These are phyloP conservation scores for Alternaria sp. DNA, from an alignment of 2,329 filamentous ascomycete species.

Conservation along the genomic window DNA sequence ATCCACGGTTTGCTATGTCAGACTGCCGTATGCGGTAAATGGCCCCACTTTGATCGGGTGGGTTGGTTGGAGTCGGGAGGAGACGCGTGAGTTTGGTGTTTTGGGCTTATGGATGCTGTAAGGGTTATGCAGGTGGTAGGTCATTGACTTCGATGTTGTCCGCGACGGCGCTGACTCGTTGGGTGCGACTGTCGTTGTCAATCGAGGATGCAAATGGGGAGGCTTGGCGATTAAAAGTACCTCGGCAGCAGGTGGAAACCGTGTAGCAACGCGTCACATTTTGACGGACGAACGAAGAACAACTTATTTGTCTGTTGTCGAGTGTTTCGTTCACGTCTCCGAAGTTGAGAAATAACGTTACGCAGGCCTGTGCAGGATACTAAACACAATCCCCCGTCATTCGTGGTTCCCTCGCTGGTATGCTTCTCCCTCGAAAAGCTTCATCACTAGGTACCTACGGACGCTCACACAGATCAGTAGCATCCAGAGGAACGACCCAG, in stretches of 20 bases:
- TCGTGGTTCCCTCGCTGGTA: background rate
- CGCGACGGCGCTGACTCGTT: background rate
- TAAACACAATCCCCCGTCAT: background rate
- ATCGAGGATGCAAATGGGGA: background rate
- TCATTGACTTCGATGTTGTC: background rate
- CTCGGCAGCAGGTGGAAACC: background rate
- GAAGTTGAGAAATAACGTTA: background rate
- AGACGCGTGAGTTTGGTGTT: background rate
- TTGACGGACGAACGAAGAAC: background rate
- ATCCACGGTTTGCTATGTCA: conserved; percentile 26
- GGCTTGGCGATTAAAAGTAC: background rate
- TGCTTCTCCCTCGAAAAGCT: background rate
- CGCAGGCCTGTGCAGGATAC: background rate
- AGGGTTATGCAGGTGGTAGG: background rate
- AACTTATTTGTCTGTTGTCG: background rate
- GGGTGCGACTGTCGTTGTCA: background rate
- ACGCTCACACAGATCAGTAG: background rate
- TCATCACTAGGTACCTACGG: background rate
- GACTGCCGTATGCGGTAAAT: conserved; percentile 35
- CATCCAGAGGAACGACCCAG: background rate
- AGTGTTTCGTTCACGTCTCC: background rate
- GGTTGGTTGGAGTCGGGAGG: background rate
- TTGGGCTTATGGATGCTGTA: background rate
- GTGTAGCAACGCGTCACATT: background rate
- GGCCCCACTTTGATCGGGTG: background rate